Evolutionary conservation across 192 early-diverging fungal species (phyloP).

Genomic region (Dissophora globulifera): DNA sequence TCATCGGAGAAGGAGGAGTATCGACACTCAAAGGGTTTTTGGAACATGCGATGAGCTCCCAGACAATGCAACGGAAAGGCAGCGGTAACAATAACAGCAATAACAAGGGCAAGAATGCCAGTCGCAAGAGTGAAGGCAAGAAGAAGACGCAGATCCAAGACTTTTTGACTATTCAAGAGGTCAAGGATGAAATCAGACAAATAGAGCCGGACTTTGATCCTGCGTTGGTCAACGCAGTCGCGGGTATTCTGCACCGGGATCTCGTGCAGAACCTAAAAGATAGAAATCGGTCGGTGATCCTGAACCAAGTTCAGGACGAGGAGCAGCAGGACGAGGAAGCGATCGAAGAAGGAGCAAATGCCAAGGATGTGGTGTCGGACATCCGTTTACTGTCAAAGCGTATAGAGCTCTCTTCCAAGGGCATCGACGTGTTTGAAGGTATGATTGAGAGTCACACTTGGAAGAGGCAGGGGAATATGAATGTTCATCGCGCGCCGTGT

Average conservation of each 20-base stretch:
- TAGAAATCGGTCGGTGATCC: slow-evolving; percentile 31
- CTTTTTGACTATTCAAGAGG: slow-evolving; percentile 43
- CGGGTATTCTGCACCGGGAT: slow-evolving; percentile 22
- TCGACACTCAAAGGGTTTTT: slow-evolving; percentile 1
- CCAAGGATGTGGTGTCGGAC: background rate
- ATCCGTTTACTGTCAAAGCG: slow-evolving; percentile 15
- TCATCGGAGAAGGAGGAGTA: background rate
- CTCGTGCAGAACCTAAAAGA: slow-evolving; percentile 34
- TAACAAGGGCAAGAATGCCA: background rate
- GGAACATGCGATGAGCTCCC: background rate
- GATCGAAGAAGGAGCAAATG: background rate
- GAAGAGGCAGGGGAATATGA: too few relatives aligned
- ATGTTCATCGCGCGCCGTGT: too few relatives aligned
- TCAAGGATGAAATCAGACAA: slow-evolving; percentile 25
- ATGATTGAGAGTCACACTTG: too few relatives aligned
- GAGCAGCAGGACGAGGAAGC: slow-evolving; percentile 7
- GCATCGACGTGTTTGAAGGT: slow-evolving; percentile 47
- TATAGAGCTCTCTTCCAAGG: slow-evolving; percentile 18
- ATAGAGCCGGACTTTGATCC: slow-evolving; percentile 49
- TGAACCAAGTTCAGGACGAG: slow-evolving; percentile 20
- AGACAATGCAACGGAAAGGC: background rate
- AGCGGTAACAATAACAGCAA: background rate
- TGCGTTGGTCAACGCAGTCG: slow-evolving; percentile 25
- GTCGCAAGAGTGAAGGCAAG: background rate
- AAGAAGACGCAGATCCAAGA: slow-evolving; percentile 35